Conservation (phyloP, 192 early-diverging fungal genomes). For the Kickxella alabastrina region DNA sequence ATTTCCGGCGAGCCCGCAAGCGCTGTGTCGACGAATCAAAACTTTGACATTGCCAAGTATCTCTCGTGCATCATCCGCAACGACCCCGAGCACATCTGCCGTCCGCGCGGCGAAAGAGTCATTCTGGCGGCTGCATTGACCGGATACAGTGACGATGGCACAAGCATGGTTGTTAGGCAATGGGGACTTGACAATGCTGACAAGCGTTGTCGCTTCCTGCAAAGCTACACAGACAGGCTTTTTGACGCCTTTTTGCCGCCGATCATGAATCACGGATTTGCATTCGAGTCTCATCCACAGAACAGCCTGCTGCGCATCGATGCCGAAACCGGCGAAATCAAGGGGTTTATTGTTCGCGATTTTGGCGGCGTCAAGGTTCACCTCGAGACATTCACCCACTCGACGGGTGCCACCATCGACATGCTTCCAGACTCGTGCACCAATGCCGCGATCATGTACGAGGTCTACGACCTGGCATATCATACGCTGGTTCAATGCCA, state of each 20-base stretch:
- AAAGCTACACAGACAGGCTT: conserved; percentile 45
- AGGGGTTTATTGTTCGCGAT: conserved; percentile 63
- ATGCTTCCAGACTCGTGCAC: conserved; percentile 57
- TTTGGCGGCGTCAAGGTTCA: conserved; percentile 68
- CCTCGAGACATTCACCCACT: conserved; percentile 44
- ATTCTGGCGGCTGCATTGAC: conserved; percentile 59
- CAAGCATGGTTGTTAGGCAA: conserved; percentile 40
- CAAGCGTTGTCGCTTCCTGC: conserved; percentile 50
- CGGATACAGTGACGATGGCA: conserved; percentile 41
- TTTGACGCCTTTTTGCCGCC: conserved; percentile 61
- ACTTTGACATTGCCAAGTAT: conserved; percentile 63
- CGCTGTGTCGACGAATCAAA: conserved; percentile 43
- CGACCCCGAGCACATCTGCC: conserved; percentile 42
- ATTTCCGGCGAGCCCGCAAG: conserved; percentile 58
- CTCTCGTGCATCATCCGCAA: conserved; percentile 58
- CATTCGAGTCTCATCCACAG: conserved; percentile 65
- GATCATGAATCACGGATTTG: conserved; percentile 57
- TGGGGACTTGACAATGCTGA: conserved; percentile 48
- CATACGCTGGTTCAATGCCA: conserved; percentile 62
- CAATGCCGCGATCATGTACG: conserved; percentile 47
- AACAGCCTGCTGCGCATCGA: conserved; percentile 59
- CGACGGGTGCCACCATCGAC: conserved; percentile 50
- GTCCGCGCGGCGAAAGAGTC: conserved; percentile 40
- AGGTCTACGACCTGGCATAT: conserved; percentile 58
- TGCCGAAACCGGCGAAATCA: conserved; percentile 44